A percentile compares a stretch with the other conserved stretches of the same genome.
phyloP scores from a whole-genome alignment of 768 basidiomycete species.

The Cyathus striatus region DNA sequence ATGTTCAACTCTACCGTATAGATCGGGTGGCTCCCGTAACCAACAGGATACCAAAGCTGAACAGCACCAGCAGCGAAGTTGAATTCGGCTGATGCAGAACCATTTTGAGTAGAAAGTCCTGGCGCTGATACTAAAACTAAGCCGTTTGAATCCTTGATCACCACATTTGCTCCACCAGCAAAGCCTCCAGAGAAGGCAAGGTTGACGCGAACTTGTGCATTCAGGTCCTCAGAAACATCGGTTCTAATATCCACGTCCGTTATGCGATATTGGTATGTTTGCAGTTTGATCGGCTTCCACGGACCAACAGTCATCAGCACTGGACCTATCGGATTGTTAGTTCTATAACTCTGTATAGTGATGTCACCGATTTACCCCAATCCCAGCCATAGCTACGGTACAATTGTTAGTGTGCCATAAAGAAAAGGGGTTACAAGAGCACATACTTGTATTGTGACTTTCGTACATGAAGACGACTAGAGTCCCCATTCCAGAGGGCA shows the following conservation, averaged over 20 bases:
- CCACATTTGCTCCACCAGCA: conserved; percentile 37
- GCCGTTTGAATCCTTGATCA: conserved; percentile 47
- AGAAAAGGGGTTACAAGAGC: no score
- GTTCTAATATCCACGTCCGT: conserved; percentile 59
- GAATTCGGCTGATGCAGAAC: conserved; percentile 36
- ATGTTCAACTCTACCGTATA: conserved; percentile 60
- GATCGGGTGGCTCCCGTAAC: conserved; percentile 76
- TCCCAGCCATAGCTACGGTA: conserved; percentile 78
- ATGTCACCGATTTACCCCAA: conserved; percentile 70
- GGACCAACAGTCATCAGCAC: conserved; percentile 84
- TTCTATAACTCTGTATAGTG: no score
- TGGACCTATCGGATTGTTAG: conserved; percentile 58
- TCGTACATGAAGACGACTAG: conserved; percentile 83
- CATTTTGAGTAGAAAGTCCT: conserved; percentile 28
- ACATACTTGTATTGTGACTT: conserved; percentile 90
- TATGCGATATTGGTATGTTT: conserved; percentile 63
- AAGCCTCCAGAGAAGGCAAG: conserved; percentile 36
- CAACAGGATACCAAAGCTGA: conserved; percentile 83
- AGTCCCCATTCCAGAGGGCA: conserved; percentile 85
- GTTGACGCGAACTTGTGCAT: conserved; percentile 43
- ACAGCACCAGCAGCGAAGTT: conserved; percentile 49
- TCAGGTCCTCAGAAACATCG: conserved; percentile 49
- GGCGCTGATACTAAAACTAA: conserved; percentile 31
- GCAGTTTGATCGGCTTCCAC: conserved; percentile 75
- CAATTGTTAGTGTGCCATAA: no score